Evolutionary conservation across 1,139 yeast genomes (phyloP), one percentile per base, ranked within the genome.

Genomic region (Zygoascus hellenicus): DNA sequence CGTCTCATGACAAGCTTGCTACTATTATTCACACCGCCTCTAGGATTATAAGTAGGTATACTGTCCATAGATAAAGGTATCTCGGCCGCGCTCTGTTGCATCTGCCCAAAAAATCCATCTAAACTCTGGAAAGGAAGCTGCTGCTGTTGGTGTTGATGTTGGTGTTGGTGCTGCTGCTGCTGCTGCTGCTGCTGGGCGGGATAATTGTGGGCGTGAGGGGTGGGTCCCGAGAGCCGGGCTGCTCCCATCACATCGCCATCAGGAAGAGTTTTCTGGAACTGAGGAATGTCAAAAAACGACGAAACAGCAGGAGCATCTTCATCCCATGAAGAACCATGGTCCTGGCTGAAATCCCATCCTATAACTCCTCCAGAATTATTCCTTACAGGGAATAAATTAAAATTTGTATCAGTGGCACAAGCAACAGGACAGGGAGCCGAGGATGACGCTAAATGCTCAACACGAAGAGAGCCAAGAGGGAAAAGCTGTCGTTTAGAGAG

Each of bases 391-490:
- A 58, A 48, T 14, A 58, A 47, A 31, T 57, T 54, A 44, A 58
- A 54, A 39, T 47, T 46, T 13, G 58, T 52, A 35, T 54, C 58
- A 10, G 63, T 59, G 31, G 62, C 57, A 45, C 63, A 60, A 11
- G 62, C 54, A 17, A 52, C 54, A 13, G 63, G 63, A 45, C 31
- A 31, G 9, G 22, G n/a, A 7, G 14, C 19, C 13, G 38, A 33
- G 10, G 43, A 19, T 10, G 37, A 33, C 17, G 30, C 29, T 7
- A 32, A 30, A 9, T 11, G 16, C 16, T 41, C 43, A 13, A 41
- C 36, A n/a, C 30, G 28, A 5, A 34, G 32, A 32, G 35, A 26
- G 30, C 43, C 43, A 9, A 28, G 29, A n/a, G 43, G 43, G 38
- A 41, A 42, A 15, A 36, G 35, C 13, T 36, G 39, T 5, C 39